Conservation (phyloP, 805 yeast species). For the Ogataea henricii region DNA sequence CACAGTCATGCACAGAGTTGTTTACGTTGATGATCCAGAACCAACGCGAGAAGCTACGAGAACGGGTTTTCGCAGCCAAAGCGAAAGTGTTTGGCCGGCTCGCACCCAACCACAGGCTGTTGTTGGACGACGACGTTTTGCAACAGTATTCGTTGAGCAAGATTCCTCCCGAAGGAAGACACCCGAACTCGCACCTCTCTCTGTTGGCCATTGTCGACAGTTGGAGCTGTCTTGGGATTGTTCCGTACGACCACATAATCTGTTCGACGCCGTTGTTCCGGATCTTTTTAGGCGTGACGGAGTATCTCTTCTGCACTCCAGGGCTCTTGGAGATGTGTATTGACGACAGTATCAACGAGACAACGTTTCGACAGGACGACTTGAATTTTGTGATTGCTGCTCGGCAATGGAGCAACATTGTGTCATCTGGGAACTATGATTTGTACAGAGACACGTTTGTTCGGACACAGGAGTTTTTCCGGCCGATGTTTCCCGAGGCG, state of each 20-base stretch:
- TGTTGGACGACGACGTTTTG: conserved; percentile 75
- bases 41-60: conserved; percentile 54
- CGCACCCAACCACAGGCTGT: conserved; percentile 53
- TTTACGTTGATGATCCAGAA: conserved; percentile 82
- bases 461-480: conserved; percentile 78
- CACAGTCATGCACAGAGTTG: conserved; percentile 78
- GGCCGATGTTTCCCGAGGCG: conserved; percentile 87
- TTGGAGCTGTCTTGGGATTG: conserved; percentile 82
- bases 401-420: conserved; percentile 81
- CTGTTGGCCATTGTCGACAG: conserved; percentile 89
- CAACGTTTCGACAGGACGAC: conserved; percentile 82
- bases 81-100: conserved; percentile 75
- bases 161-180: conserved; percentile 63
- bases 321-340: conserved; percentile 80
- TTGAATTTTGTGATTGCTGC: conserved; percentile 92
- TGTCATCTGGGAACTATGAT: conserved; percentile 71
- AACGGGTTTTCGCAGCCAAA: conserved; percentile 66
- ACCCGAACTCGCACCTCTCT: conserved; percentile 89
- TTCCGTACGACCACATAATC: conserved; percentile 95
- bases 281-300: conserved; percentile 91
- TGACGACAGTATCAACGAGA: conserved; percentile 65
- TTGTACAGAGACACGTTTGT: conserved; percentile 74
- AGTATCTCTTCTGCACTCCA: conserved; percentile 84
- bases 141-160: conserved; percentile 79
- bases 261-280: conserved; percentile 94